Base-by-base conservation (phyloP, 2,329 filamentous ascomycete species). In the Thelonectria olida region DNA sequence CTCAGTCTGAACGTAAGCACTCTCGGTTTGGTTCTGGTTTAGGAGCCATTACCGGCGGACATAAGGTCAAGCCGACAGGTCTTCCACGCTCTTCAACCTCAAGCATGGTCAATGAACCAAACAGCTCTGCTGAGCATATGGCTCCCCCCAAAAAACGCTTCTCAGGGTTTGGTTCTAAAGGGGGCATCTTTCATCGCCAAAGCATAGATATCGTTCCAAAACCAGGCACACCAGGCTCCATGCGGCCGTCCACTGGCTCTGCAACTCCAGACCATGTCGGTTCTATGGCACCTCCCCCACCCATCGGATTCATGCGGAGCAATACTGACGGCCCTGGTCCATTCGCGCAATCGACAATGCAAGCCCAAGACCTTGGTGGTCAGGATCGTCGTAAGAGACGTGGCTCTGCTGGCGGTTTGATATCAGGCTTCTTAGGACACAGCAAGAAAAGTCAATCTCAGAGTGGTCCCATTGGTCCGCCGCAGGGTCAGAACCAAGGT, bases 81-180 rank as follows among this genome's bases (percentile, higher is more conserved):
- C 58, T 68, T 20, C 57, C 58, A 15, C 66, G 65, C n/a, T 68
- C 73, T 3, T 67, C 66, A 13, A 67, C 62, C 6, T 70, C 73
- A 2, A 70, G 60, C 23, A 28, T 71, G 7, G 53, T 66, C 8
- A 63, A 67, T 7, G 71, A 72, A 23, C 57, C 62, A 9, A 61
- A 56, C n/a, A 62, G 54, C 22, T 34, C 54, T 34, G 38, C 51
- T 38, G 49, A 60, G 31, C 56, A 63, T 15, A 58, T 56, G 15
- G 49, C 60, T 22, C 54, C 66, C 4, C 58, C 39, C 54, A 84
- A 82, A 72, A 84, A 82, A 63, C 75, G 82, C 10, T 81, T 85
- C 59, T 84, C 83, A 0, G 78, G 74, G 17, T 67, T 78, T 12
- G 54, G 70, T 22, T 72, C 72, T 25, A 67, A 67, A 12, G 63